Percentiles rank a stretch among this genome's conserved stretches.
These are phyloP conservation scores for Elongisporangium prolatum DNA, from an alignment of 352 stramenopile genomes.

Conservation along the genomic window DNA sequence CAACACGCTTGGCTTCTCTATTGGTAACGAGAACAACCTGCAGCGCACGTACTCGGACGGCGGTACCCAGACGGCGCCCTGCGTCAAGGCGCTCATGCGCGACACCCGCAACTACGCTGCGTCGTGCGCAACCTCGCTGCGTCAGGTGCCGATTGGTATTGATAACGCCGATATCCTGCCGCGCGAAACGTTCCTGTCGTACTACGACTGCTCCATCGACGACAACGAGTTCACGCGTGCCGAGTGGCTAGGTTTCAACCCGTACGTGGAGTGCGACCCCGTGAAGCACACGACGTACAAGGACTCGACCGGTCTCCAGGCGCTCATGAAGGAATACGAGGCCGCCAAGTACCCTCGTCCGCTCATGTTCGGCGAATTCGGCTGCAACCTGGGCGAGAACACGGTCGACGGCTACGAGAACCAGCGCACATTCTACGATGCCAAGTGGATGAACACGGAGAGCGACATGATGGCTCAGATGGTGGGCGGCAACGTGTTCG, in stretches of 20 bases:
- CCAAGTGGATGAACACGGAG: slow-evolving; percentile 43
- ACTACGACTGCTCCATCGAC: slow-evolving; percentile 41
- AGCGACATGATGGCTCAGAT: slow-evolving; percentile 30
- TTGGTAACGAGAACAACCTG: slow-evolving; percentile 53
- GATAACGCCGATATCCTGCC: slow-evolving; percentile 44
- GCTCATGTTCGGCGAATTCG: slow-evolving; percentile 58
- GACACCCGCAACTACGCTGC: slow-evolving; percentile 38
- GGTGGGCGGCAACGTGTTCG: slow-evolving; percentile 38
- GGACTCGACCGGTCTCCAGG: slow-evolving; percentile 33
- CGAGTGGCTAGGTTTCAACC: slow-evolving; percentile 53
- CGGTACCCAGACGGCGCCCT: slow-evolving; percentile 29
- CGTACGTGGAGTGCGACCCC: slow-evolving; percentile 54
- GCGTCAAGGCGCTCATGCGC: slow-evolving; percentile 44
- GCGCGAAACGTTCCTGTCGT: slow-evolving; percentile 29
- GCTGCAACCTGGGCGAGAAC: slow-evolving; percentile 45
- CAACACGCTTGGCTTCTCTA: slow-evolving; percentile 47
- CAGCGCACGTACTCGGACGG: slow-evolving; percentile 21
- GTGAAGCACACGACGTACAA: slow-evolving; percentile 27
- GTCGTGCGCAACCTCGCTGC: slow-evolving; percentile 22
- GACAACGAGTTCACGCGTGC: slow-evolving; percentile 36
- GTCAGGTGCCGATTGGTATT: slow-evolving; percentile 40
- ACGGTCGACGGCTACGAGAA: slow-evolving; percentile 46
- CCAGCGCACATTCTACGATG: slow-evolving; percentile 44
- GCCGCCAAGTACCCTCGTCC: slow-evolving; percentile 27
- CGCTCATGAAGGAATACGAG: slow-evolving; percentile 44